phyloP scores from a whole-genome alignment of 2,329 filamentous ascomycete species.

The Xylariaceae sp. region DNA sequence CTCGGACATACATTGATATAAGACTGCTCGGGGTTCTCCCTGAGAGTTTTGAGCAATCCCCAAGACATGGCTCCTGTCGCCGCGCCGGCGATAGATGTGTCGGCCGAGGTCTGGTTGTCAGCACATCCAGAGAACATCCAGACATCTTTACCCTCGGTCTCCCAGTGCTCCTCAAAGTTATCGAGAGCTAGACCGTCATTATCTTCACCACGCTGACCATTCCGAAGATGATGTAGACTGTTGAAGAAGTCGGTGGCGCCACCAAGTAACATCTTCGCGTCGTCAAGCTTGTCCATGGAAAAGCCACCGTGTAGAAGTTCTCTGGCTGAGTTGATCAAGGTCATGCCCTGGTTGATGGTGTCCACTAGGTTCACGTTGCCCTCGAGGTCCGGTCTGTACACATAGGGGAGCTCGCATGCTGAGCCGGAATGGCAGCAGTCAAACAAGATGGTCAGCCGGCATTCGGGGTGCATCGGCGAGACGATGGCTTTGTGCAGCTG shows the following conservation, averaged over 20 bases:
- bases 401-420: slow-evolving; percentile 53
- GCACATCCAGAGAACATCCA: slow-evolving; percentile 39
- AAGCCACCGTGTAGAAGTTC: slow-evolving; percentile 48
- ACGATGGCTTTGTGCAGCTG: slow-evolving; percentile 48
- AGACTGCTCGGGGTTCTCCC: slow-evolving; percentile 29
- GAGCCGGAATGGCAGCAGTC: slow-evolving; percentile 60
- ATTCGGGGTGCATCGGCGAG: slow-evolving; percentile 43
- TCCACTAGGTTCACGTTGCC: slow-evolving; percentile 52
- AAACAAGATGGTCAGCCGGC: slow-evolving; percentile 51
- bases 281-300: slow-evolving; percentile 39
- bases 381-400: slow-evolving; percentile 51
- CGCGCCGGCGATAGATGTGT: slow-evolving; percentile 34
- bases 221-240: slow-evolving; percentile 42
- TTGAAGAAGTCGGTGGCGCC: slow-evolving; percentile 51
- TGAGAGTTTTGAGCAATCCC: slow-evolving; percentile 34
- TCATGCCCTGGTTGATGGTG: slow-evolving; percentile 47
- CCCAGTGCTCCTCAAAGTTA: slow-evolving; percentile 39
- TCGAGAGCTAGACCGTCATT: slow-evolving; percentile 41
- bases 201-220: slow-evolving; percentile 35
- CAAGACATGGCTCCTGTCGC: slow-evolving; percentile 38
- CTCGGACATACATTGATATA: slow-evolving; percentile 29
- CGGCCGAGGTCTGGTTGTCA: slow-evolving; percentile 37
- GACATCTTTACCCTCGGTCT: slow-evolving; percentile 36
- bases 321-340: slow-evolving; percentile 45
- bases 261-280: slow-evolving; percentile 47